Base-by-base conservation (phyloP, 805 yeast species). In the Debaryomyces maramus region DNA sequence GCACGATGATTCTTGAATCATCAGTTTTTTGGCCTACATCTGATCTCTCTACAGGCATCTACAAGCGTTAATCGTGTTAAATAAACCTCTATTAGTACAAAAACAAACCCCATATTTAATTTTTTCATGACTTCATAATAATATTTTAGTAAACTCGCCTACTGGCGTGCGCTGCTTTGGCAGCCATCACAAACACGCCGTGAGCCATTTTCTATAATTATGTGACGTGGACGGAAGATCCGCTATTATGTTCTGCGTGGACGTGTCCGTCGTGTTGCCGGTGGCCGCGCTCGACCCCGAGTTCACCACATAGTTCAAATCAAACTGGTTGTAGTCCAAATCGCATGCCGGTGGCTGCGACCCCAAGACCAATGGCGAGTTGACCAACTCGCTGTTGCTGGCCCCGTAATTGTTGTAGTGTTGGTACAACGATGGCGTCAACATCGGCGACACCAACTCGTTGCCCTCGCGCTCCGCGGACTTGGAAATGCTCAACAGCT, bases 191-290 rank as follows among this genome's bases (percentile, higher is more conserved):
- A 54, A 53, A 39, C 61, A 59, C 36, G 61, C 68, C 35, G 67
- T 62, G 50, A 65, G 55, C 70, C 70, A 65, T 45, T 65, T 62
- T 38, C 71, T 55, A 48, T 65, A 65, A 50, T 65, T 65, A 40
- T 63, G 65, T 26, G 65, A 58, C 19, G 71, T 63, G 20, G 69
- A 59, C 21, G 55, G 53, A 18, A 54, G 21, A 20, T 39, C 46
- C 20, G 44, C 18, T 35, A 43, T 27, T 11, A 32, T 39, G n/a
- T 20, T 33, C 6, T 33, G 36, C 6, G 23, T 20, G 10, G 36
- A 33, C 5, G 15, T 15, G 27, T 30, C 20, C 32, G 9, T 39
- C 15, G 51, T 24, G 14, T 21, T 23, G 24, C 20, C 26, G 16
- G 27, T 33, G 33, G 46, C 44, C 24, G 45, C 38, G 39, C 48